Base-by-base conservation (phyloP, 2,329 filamentous ascomycete genomes). In the Incumbomyces lentus region DNA sequence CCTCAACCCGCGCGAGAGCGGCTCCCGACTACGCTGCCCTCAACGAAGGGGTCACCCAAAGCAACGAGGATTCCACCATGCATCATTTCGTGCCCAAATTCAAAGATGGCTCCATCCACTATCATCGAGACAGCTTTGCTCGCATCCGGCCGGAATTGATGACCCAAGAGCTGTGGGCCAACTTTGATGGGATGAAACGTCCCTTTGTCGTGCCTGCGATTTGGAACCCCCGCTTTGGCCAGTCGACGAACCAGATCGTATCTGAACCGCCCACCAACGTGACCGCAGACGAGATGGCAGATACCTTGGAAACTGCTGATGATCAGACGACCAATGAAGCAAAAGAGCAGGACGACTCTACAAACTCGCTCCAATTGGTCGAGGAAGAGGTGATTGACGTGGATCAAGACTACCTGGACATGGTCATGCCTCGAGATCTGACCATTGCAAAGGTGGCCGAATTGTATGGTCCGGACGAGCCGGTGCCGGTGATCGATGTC, bases 81-180 rank as follows among this genome's bases (percentile, higher is more conserved):
- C 80, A 84, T 58, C 80, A 82, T 57, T 83, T 83, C 59, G 79
- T 84, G 46, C 72, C 79, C 52, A 74, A 75, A 6, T 79, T 84
- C 61, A 81, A 81, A 56, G 75, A 82, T 52, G 78, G 78, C 17
- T 77, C 73, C 36, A 75, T 82, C 48, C 68, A 68, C 34, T 81
- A 82, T 51, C 65, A 75, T 14, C 70, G 73, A 0, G 80, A 84
- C 50, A 74, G 65, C 8, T 83, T 83, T 51, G 75, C 78, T 29
- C 74, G 80, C 13, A 73, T 84, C 66, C 71, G 73, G 35, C 76
- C 80, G 1, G 78, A 83, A 55, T 59, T 81, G 37, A 68, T 82
- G 36, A 81, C 78, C 2, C 70, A 72, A 17, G 78, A 82, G 46
- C 79, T 76, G 54, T 75, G 83, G 42, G 77, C 82, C 60, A 74